Base-by-base conservation (phyloP, 1,139 yeast species). In the Suhomyces maxii region DNA sequence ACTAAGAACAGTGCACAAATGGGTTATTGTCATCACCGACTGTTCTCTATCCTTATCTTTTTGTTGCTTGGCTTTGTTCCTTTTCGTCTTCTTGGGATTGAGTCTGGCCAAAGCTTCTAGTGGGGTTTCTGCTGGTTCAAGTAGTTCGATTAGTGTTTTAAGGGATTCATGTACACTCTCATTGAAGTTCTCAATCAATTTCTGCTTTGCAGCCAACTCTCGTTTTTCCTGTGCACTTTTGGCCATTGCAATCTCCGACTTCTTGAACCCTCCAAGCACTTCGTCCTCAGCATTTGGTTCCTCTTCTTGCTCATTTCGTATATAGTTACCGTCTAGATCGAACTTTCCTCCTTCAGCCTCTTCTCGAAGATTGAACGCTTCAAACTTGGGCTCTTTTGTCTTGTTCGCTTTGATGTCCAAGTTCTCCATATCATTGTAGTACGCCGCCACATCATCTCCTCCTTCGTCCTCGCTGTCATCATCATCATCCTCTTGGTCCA, bases 101-200 rank as follows among this genome's bases (percentile, higher is more conserved):
- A 79, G 58, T 42, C 84, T 59, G 12, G 77, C 77, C 33, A 83
- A 63, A 0, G 86, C 82, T 54, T 86, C 91, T 60, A 83, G 53
- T 2, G 88, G 79, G 0, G 85, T 75, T 58, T 86, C 93, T 3
- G 81, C 85, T 0, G 85, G 80, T 36, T 82, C 79, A 36, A 86
- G 62, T 2, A 62, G 30, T 0, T 53, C 63, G 3, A 84, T 73
- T 13, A 86, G 55, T 0, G 54, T 53, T 9, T 46, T 50, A 12
- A 83, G 50, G 3, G 76, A 46, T 3, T 57, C 59, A 7, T 63
- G 69, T 0, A 49, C 6, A 55, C 58, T 8, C n/a, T 40, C 14
- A 25, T 36, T 34, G 39, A 39, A 46, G 36, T 13, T 53, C 53
- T 48, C 47, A 26, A 49, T 40, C 8, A 37, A 14, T 13, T 26